Conservation (phyloP, 306 rosid species). For the Castanea sativa region DNA sequence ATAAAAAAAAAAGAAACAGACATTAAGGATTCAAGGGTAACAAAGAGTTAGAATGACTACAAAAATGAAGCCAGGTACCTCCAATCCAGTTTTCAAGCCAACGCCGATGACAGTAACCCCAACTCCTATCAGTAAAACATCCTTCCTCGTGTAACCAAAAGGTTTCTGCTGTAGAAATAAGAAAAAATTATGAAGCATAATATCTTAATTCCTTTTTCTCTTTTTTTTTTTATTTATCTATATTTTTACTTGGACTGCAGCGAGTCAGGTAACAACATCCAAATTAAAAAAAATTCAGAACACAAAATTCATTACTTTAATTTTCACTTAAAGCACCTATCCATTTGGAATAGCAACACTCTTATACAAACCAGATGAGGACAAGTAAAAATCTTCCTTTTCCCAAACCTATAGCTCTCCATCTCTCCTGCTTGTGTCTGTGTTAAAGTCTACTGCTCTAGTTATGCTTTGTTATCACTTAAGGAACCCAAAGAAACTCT, state of each 20-base stretch:
- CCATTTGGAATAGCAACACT: not conserved
- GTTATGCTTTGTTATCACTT: not conserved
- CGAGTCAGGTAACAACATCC: not conserved
- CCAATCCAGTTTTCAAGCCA: conserved; percentile 84
- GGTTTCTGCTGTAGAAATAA: conserved; percentile 48
- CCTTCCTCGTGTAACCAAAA: conserved; percentile 92
- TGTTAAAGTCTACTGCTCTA: not conserved
- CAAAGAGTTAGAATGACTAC: not conserved
- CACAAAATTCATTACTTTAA: not conserved
- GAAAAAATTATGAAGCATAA: conserved; percentile 6
- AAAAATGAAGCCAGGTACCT: conserved; percentile 44
- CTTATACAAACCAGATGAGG: conserved; percentile 1
- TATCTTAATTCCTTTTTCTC: not conserved
- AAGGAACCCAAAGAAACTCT: not conserved
- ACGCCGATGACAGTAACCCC: conserved; percentile 75
- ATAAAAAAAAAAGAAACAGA: no score
- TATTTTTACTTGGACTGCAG: not conserved
- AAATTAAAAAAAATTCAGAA: not conserved
- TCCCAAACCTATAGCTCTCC: conserved; percentile 1
- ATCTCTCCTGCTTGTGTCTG: not conserved
- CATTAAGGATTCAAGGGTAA: not conserved
- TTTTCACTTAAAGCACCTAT: conserved; percentile 6
- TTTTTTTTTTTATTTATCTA: not conserved
- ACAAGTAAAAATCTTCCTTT: conserved; percentile 6
- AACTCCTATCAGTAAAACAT: conserved; percentile 82